A percentile compares a stretch with the other conserved stretches of the same genome.
Evolutionary conservation across 2,329 filamentous ascomycete species (phyloP).

Genomic region (Plectosphaerella sp.): DNA sequence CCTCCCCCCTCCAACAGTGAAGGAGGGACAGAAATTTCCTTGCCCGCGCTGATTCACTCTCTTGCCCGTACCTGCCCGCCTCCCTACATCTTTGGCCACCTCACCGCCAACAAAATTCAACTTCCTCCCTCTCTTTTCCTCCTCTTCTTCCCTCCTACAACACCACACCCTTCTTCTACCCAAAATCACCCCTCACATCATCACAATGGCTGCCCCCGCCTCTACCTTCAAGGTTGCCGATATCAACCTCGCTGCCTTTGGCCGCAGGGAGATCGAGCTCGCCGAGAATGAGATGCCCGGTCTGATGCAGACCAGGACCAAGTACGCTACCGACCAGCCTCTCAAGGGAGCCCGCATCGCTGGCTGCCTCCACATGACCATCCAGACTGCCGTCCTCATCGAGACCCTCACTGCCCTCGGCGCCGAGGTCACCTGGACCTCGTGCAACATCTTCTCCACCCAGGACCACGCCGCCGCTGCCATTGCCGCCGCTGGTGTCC

Average conservation of each 20-base stretch:
- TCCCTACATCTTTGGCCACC: not conserved
- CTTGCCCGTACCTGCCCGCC: not conserved
- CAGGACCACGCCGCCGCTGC: slow-evolving; percentile 98
- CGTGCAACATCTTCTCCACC: slow-evolving; percentile 99
- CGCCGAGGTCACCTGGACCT: slow-evolving; percentile 98
- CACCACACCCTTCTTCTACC: slow-evolving; percentile 7
- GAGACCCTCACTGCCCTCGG: slow-evolving; percentile 93
- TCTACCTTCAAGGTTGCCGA: slow-evolving; percentile 98
- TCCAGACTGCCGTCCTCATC: slow-evolving; percentile 98
- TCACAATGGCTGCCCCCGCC: slow-evolving; percentile 71
- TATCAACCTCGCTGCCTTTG: slow-evolving; percentile 95
- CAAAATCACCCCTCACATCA: slow-evolving; percentile 11
- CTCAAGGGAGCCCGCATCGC: slow-evolving; percentile 93
- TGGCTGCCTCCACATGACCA: slow-evolving; percentile 99
- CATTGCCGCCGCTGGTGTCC: slow-evolving; percentile 88
- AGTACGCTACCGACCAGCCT: slow-evolving; percentile 91
- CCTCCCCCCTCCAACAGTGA: not conserved
- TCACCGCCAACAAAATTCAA: not conserved
- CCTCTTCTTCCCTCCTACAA: slow-evolving; percentile 7
- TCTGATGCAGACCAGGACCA: slow-evolving; percentile 89
- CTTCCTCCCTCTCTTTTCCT: slow-evolving; percentile 1
- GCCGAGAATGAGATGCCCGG: slow-evolving; percentile 97
- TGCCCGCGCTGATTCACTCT: not conserved
- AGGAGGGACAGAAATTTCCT: slow-evolving; percentile 11
- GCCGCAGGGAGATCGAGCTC: slow-evolving; percentile 97